Evolutionary conservation across 2,329 filamentous ascomycete species (phyloP).

Genomic region (Colletotrichum sp.): DNA sequence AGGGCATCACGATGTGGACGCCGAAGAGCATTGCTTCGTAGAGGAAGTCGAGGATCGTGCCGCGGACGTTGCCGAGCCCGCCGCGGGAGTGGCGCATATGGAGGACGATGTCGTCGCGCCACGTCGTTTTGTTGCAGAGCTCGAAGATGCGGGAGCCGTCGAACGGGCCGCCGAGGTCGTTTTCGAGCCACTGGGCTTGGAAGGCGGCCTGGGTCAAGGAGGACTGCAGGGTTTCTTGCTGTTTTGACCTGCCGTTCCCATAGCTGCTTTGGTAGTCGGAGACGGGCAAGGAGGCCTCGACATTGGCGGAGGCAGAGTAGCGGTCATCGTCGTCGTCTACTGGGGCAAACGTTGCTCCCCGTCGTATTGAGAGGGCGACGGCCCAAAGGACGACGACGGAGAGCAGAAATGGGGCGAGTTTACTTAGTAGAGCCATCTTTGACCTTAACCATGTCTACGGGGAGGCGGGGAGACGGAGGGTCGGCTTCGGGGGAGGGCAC

Average conservation of each 20-base stretch:
- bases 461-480: not conserved
- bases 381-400: not conserved
- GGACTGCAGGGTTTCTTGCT: not conserved
- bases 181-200: not conserved
- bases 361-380: not conserved
- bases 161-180: not conserved
- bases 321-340: not conserved
- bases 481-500: not conserved
- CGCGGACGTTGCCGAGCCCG: not conserved
- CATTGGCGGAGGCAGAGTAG: not conserved
- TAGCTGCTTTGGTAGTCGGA: not conserved
- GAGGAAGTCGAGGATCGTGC: not conserved
- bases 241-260: not conserved
- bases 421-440: not conserved
- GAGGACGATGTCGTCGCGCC: not conserved
- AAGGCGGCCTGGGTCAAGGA: not conserved
- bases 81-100: not conserved
- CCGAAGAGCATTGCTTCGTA: not conserved
- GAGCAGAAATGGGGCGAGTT: not conserved
- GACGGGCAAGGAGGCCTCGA: not conserved
- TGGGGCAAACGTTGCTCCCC: not conserved
- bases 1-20: not conserved
- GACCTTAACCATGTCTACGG: not conserved
- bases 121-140: not conserved
- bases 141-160: not conserved